These are phyloP conservation scores for Massarina eburnea DNA, from an alignment of 2,329 filamentous ascomycete genomes.

Conservation along the genomic window DNA sequence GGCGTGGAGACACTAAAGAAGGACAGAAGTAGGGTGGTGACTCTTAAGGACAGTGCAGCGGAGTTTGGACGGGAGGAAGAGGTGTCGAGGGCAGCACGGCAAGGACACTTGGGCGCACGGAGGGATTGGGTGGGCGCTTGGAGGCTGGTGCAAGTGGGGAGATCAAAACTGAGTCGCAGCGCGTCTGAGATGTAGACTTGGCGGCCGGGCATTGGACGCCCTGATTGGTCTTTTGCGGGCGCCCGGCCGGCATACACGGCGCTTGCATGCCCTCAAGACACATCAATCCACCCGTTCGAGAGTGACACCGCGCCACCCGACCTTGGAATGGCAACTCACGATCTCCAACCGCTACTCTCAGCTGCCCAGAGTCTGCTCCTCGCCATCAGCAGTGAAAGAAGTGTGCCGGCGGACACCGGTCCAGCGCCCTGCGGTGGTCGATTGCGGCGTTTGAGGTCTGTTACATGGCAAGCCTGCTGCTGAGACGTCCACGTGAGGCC, in stretches of 20 bases:
- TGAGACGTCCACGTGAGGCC: constrained; percentile 42
- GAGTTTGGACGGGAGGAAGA: constrained; percentile 20
- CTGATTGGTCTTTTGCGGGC: constrained; percentile 34
- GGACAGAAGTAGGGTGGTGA: constrained; percentile 17
- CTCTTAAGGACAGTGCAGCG: constrained; percentile 20
- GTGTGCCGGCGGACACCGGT: constrained; percentile 10
- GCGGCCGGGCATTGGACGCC: constrained; percentile 21
- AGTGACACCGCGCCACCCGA: constrained; percentile 31
- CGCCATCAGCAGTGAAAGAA: constrained; percentile 14
- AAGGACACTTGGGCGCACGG: constrained; percentile 32
- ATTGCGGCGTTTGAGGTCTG: constrained; percentile 40
- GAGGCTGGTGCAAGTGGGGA: constrained; percentile 40
- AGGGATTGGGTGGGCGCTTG: constrained; percentile 40
- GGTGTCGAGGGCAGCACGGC: constrained; percentile 29
- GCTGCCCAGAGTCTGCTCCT: constrained; percentile 3
- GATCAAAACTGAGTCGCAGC: constrained; percentile 39
- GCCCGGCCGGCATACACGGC: constrained; percentile 36
- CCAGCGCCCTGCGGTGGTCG: constrained; percentile 15
- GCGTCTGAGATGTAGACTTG: constrained; percentile 39
- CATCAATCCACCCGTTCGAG: constrained; percentile 26
- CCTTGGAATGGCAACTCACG: constrained; percentile 10
- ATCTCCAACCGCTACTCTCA: constrained; percentile 17
- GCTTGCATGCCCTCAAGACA: constrained; percentile 27
- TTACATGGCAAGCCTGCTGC: constrained; percentile 37
- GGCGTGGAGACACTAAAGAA: constrained; percentile 14